These are phyloP conservation scores for Alternaria sp. DNA, from an alignment of 2,329 filamentous ascomycete species.

Conservation along the genomic window DNA sequence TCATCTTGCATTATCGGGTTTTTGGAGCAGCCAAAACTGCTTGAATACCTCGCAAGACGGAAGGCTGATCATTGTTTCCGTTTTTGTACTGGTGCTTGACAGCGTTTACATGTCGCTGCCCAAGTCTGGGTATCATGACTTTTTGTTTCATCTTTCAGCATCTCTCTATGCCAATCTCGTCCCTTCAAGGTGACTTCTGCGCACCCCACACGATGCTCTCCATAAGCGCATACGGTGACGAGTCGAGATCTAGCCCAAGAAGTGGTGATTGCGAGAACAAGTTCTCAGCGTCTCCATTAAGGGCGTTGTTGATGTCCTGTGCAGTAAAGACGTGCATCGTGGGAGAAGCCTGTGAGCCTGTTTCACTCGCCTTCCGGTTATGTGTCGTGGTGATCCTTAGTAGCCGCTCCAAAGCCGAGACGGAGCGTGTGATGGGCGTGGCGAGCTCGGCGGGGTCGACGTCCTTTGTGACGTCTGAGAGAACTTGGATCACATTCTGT, in stretches of 20 bases:
- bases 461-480: conserved; percentile 58
- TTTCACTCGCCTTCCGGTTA: conserved; percentile 37
- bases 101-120: conserved; percentile 1
- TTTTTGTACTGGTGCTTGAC: conserved; percentile 1
- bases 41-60: neutral
- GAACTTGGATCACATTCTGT: conserved; percentile 57
- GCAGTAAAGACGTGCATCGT: conserved; percentile 46
- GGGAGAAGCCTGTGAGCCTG: conserved; percentile 45
- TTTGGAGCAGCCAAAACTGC: neutral
- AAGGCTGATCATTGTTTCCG: neutral
- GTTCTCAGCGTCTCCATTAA: conserved; percentile 43
- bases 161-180: neutral
- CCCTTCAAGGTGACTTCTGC: conserved; percentile 32
- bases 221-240: conserved; percentile 59
- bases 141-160: conserved; percentile 5
- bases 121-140: conserved; percentile 16
- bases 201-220: conserved; percentile 59
- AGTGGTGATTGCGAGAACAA: conserved; percentile 49
- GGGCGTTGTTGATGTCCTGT: conserved; percentile 50
- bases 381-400: conserved; percentile 43
- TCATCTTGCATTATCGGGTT: neutral
- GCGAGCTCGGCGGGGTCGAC: conserved; percentile 59
- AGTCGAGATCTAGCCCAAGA: conserved; percentile 52
- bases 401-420: conserved; percentile 57
- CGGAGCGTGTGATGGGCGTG: conserved; percentile 58